Evolutionary conservation across 1,139 yeast genomes (phyloP).

Genomic region (Scheffersomyces illinoinensis): DNA sequence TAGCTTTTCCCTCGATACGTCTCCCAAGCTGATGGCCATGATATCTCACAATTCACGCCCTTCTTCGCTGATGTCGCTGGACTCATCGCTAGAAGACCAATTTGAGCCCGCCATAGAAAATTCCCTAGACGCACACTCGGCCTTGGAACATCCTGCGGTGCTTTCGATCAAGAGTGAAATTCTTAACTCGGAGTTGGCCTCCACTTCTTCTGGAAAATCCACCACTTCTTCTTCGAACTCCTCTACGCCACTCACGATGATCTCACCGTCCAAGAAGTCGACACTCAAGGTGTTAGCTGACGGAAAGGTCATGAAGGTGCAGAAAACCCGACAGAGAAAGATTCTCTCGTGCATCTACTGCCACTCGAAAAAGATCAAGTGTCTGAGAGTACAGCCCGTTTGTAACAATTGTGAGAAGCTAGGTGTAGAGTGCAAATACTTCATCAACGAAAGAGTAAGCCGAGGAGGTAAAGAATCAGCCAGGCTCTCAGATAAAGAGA

Average conservation of each 20-base stretch:
- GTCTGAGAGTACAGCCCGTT: constrained; percentile 49
- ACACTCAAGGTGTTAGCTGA: constrained; percentile 31
- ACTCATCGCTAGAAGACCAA: not conserved
- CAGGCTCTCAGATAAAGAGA: constrained; percentile 11
- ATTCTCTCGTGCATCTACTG: constrained; percentile 61
- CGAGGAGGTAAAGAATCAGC: constrained; percentile 44
- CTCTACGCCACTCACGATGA: not conserved
- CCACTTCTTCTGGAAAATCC: not conserved
- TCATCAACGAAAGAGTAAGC: constrained; percentile 54
- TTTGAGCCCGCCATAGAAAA: not conserved
- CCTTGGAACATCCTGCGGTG: not conserved
- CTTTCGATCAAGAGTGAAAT: not conserved
- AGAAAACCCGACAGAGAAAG: constrained; percentile 57
- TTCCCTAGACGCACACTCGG: not conserved
- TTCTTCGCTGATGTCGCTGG: not conserved
- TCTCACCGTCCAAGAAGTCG: constrained; percentile 1
- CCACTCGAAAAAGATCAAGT: constrained; percentile 61
- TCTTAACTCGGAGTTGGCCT: not conserved
- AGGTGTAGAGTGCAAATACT: constrained; percentile 51
- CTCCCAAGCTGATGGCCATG: not conserved
- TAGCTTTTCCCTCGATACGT: not conserved
- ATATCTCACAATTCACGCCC: not conserved
- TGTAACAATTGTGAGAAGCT: constrained; percentile 53
- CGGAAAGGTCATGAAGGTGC: constrained; percentile 56
- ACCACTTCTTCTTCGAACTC: not conserved